Conservation (phyloP, 164 flowering plant genomes). For the Vitis rotundifolia region DNA sequence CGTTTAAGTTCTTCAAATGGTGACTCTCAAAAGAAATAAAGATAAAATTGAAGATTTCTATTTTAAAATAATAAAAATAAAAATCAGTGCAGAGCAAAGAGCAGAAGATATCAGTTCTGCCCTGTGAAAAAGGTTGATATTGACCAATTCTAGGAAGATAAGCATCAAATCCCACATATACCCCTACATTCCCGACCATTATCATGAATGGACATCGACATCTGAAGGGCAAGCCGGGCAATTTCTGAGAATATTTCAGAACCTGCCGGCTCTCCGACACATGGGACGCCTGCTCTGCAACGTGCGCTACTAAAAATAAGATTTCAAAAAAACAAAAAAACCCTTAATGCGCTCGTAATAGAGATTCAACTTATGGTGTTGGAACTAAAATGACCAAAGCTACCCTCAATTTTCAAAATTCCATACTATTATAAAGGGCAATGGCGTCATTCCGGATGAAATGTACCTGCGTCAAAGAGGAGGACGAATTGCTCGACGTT, state of each 20-base stretch:
- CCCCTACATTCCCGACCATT: constrained; percentile 29
- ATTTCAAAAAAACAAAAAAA: no score
- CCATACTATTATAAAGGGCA: constrained; percentile 1
- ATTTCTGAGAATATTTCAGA: constrained; percentile 11
- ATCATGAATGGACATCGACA: constrained; percentile 29
- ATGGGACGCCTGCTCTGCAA: no score
- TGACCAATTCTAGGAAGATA: constrained; percentile 25
- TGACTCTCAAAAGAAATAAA: background rate
- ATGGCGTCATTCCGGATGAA: constrained; percentile 2
- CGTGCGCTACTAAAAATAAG: no score
- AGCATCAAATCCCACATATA: constrained; percentile 26
- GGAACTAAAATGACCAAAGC: constrained; percentile 3
- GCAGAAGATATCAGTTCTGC: constrained; percentile 18
- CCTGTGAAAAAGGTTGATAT: constrained; percentile 1
- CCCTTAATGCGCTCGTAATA: no score
- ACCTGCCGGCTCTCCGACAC: no score
- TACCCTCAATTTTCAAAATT: constrained; percentile 3
- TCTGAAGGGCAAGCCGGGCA: constrained; percentile 41
- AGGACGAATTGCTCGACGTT: constrained; percentile 77
- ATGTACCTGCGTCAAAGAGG: constrained; percentile 95
- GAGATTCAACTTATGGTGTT: no score
- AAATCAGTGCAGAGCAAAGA: background rate
- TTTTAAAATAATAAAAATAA: background rate
- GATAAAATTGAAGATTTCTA: background rate
- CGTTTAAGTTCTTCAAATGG: background rate